Evolutionary conservation across 2,329 filamentous ascomycete species (phyloP), one percentile per base, ranked within the genome.

Genomic region (Penicillium sp.): DNA sequence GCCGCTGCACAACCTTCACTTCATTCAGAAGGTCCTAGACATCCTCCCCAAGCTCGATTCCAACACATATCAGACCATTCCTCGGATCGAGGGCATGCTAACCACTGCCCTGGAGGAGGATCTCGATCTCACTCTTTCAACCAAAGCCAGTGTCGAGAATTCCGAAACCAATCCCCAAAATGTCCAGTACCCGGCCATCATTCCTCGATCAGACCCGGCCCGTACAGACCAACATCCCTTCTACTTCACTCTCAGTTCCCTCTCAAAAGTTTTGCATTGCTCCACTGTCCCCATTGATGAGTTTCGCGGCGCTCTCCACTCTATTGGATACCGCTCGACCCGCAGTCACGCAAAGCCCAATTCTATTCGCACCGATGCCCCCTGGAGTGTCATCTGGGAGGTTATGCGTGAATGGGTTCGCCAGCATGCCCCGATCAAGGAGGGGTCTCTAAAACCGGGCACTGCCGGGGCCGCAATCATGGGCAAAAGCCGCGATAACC

Each of bases 291-390:
- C 85, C n/a, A 82, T 90, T 48, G 81, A 87, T 50, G 76, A 83
- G 38, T 69, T 98, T 45, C 80, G 87, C 32, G 91, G 93, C 15
- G 93, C 93, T 3, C 71, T 98, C 19, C 76, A 81, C 15, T 78
- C 84, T 44, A 74, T 94, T 1, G 93, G 91, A 5, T 97, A 94
- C 61, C 77, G 78, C 31, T 86, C 86, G 3, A 87, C 87, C 1
- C 81, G 91, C 56, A 94, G 87, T 54, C 93, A 98, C 65, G 88
- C 88, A 55, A 88, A 89, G 52, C 78, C 87, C 0, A 91, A 90
- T 17, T 93, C 87, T 57, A 82, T 97, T 66, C 94, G 94, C 71
- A 97, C 93, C 0, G 82, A 97, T 65, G 93, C 93, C 10, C 87
- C 90, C 0, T 98, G 89, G 89, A 74, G 74, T 4, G 82, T 87